These are phyloP conservation scores for Trichoderma koningiopsis DNA, from an alignment of 2,329 filamentous ascomycete species.

Conservation along the genomic window DNA sequence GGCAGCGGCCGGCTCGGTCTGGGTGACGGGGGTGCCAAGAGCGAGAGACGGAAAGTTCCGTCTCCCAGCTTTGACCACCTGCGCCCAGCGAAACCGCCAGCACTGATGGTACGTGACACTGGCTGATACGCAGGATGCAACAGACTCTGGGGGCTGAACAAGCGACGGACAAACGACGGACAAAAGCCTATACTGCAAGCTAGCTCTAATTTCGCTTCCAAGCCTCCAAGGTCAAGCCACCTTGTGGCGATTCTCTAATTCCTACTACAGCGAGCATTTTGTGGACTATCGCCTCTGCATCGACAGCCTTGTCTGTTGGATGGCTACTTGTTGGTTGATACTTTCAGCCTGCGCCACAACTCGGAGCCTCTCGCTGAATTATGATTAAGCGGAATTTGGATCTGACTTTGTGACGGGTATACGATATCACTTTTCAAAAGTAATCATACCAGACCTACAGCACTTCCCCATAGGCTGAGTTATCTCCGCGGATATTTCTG, in stretches of 20 bases:
- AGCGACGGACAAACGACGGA: background rate
- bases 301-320: background rate
- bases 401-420: background rate
- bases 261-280: background rate
- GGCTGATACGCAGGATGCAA: background rate
- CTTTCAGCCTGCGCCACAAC: background rate
- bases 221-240: background rate
- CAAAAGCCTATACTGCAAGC: background rate
- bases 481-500: background rate
- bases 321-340: background rate
- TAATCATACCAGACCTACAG: background rate
- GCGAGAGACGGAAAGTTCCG: slow-evolving; percentile 14
- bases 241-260: background rate
- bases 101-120: slow-evolving; percentile 11
- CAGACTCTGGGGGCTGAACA: slow-evolving; percentile 7
- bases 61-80: background rate
- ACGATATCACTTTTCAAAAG: background rate
- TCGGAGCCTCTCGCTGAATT: background rate
- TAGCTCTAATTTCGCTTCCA: background rate
- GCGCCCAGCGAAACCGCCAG: background rate
- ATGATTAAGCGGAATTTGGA: background rate
- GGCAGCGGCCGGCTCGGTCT: slow-evolving; percentile 7
- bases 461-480: background rate
- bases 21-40: slow-evolving; percentile 1
- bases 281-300: background rate